phyloP scores from a whole-genome alignment of 2,329 filamentous ascomycete species.

The Thelonectria olida region DNA sequence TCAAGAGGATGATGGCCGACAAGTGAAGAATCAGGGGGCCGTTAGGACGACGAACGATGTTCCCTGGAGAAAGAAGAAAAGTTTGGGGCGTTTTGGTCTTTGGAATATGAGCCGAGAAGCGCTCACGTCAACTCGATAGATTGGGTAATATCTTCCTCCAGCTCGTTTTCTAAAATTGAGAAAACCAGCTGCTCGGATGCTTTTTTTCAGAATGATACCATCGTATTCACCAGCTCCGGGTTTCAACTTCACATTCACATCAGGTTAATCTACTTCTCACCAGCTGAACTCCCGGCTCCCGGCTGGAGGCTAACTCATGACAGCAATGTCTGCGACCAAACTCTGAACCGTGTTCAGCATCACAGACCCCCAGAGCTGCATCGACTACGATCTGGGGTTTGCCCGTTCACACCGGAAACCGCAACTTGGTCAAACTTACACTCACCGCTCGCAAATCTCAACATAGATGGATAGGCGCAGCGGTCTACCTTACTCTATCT shows the following conservation, averaged over 20 bases:
- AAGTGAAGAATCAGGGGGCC: constrained; percentile 20
- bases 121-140: background rate
- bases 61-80: background rate
- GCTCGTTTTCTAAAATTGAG: background rate
- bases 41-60: no score
- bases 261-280: constrained; percentile 1
- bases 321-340: background rate
- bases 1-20: constrained; percentile 74
- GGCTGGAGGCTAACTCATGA: background rate
- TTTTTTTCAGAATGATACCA: constrained; percentile 8
- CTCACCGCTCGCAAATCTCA: background rate
- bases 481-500: background rate
- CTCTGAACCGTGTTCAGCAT: background rate
- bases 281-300: background rate
- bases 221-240: background rate
- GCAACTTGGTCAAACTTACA: background rate
- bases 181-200: background rate
- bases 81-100: background rate
- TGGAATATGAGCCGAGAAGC: background rate
- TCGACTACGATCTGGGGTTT: background rate
- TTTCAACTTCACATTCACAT: background rate
- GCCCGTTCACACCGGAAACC: background rate
- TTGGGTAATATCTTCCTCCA: background rate
- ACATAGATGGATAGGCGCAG: background rate
- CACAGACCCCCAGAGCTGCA: background rate